A percentile compares a stretch with the other conserved stretches of the same genome.
phyloP scores from a whole-genome alignment of 306 rosid genomes.

The Fragaria iinumae region DNA sequence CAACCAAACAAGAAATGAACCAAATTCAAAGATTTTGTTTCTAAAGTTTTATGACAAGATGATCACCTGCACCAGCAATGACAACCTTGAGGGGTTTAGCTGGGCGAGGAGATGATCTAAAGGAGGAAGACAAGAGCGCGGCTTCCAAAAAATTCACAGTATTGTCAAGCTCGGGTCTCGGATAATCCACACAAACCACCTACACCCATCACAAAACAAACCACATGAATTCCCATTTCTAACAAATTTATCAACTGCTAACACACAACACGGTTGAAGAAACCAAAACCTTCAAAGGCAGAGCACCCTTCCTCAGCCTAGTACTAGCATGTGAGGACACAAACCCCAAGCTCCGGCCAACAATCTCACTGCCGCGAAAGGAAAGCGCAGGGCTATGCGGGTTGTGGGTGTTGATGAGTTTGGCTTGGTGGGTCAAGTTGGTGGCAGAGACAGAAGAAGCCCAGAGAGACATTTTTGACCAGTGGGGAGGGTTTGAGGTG shows the following conservation, averaged over 20 bases:
- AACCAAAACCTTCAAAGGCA: conserved; percentile 50
- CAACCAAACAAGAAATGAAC: not conserved
- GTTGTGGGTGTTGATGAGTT: conserved; percentile 21
- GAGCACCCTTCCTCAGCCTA: conserved; percentile 33
- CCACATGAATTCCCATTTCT: conserved; percentile 5
- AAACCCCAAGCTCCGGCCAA: conserved; percentile 41
- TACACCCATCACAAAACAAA: conserved; percentile 15
- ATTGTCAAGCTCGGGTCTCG: conserved; percentile 78
- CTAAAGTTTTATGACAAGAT: not conserved
- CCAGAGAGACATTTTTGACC: conserved; percentile 51
- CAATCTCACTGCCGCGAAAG: conserved; percentile 45
- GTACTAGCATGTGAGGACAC: conserved; percentile 22
- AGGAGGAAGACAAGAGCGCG: conserved; percentile 72
- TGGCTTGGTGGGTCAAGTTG: conserved; percentile 42
- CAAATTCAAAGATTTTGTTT: not conserved
- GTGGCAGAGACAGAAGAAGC: conserved; percentile 58
- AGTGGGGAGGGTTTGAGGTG: not conserved
- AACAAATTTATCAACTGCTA: not conserved
- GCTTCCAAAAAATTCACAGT: conserved; percentile 83
- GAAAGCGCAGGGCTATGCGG: conserved; percentile 40
- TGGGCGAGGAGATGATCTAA: conserved; percentile 68
- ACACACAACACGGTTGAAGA: not conserved
- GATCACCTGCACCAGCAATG: conserved; percentile 92
- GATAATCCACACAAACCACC: conserved; percentile 83
- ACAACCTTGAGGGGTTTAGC: conserved; percentile 65